Conservation (phyloP, 441 rosid genomes). For the Syzygium malaccense region DNA sequence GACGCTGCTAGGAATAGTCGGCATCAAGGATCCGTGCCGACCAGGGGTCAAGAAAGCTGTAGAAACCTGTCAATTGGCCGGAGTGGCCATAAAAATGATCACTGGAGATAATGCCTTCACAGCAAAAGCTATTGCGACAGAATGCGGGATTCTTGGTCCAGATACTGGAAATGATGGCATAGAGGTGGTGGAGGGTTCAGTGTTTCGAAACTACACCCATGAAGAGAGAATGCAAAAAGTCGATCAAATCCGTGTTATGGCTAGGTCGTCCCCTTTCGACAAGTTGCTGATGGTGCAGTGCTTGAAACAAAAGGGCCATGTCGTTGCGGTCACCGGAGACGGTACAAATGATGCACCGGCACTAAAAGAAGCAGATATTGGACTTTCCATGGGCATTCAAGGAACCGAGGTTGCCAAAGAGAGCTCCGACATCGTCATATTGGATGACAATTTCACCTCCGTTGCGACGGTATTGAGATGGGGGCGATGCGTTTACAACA, state of each 20-base stretch:
- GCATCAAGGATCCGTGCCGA: not conserved
- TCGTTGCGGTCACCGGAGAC: not conserved
- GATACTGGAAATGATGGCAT: not conserved
- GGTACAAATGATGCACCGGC: conserved; percentile 1
- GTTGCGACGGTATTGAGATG: not conserved
- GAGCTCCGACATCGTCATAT: not conserved
- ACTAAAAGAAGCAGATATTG: not conserved
- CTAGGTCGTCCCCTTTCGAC: not conserved
- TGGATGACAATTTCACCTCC: not conserved
- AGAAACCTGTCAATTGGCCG: not conserved
- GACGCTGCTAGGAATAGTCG: not conserved
- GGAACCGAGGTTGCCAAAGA: not conserved
- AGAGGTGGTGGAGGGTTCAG: not conserved
- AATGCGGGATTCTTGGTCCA: not conserved
- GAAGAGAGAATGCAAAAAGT: not conserved
- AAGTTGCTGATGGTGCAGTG: not conserved
- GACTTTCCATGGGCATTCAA: not conserved
- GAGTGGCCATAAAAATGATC: not conserved
- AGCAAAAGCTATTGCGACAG: not conserved
- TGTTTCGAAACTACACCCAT: not conserved
- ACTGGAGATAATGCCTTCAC: conserved; percentile 1
- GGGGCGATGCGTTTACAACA: not conserved
- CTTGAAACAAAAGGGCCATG: not conserved
- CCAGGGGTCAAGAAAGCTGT: not conserved
- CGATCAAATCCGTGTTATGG: not conserved